These are phyloP conservation scores for Botrytis aclada DNA, from an alignment of 2,329 filamentous ascomycete genomes.

Conservation along the genomic window DNA sequence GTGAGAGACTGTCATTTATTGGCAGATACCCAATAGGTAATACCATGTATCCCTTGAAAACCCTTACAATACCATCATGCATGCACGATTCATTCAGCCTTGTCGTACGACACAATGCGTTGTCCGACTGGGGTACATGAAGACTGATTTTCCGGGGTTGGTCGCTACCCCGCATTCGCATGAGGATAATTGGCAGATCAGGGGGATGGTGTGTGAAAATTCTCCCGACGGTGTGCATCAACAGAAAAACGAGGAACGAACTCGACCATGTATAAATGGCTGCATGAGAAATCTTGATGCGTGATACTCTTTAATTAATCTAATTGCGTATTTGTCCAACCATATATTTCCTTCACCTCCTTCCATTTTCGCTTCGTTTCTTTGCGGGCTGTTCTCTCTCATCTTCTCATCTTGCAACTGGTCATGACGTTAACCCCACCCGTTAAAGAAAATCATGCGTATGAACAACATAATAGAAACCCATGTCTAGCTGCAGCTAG, in stretches of 20 bases:
- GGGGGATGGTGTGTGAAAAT: neutral
- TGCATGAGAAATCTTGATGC: neutral
- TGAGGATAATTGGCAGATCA: neutral
- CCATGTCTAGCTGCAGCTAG: neutral
- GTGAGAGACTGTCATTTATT: neutral
- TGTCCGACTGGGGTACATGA: conserved; percentile 1
- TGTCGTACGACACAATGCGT: neutral
- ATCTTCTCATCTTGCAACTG: conserved; percentile 2
- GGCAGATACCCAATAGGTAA: neutral
- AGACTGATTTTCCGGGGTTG: neutral
- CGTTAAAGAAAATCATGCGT: conserved; percentile 10
- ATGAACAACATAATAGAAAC: neutral
- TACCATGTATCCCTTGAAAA: neutral
- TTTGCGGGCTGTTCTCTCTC: neutral
- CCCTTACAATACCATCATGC: neutral
- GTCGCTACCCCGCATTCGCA: conserved; percentile 8
- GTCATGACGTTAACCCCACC: neutral
- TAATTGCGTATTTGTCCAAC: neutral
- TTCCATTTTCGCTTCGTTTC: neutral
- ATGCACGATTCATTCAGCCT: conserved; percentile 6
- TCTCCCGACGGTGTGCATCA: neutral
- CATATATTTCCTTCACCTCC: neutral
- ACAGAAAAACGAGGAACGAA: neutral
- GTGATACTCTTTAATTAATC: conserved; percentile 11
- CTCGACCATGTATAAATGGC: neutral